A percentile compares a stretch with the other conserved stretches of the same genome.
These are phyloP conservation scores for Mortierella polycephala DNA, from an alignment of 371 early-diverging fungal species.

Conservation along the genomic window DNA sequence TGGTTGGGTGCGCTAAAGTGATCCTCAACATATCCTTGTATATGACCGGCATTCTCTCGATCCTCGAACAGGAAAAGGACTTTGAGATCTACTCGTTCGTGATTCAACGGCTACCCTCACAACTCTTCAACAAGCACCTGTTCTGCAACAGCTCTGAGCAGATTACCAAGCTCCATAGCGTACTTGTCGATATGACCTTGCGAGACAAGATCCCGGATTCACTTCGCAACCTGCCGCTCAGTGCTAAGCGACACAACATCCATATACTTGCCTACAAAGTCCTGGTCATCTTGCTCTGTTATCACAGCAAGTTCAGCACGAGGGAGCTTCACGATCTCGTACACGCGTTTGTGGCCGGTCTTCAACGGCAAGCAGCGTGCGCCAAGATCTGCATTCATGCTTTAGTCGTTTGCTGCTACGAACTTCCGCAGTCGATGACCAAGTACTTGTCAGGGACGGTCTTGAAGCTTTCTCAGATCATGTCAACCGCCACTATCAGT, in stretches of 20 bases:
- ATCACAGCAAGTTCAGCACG: conserved; percentile 77
- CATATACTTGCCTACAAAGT: conserved; percentile 71
- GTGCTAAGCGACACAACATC: conserved; percentile 52
- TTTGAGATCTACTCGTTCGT: conserved; percentile 75
- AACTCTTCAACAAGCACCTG: conserved; percentile 79
- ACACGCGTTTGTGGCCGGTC: conserved; percentile 79
- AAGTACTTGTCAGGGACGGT: conserved; percentile 81
- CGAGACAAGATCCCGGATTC: conserved; percentile 41
- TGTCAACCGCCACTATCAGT: conserved; percentile 82
- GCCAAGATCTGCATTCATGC: conserved; percentile 88
- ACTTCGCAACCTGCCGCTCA: conserved; percentile 42
- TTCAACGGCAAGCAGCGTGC: conserved; percentile 77
- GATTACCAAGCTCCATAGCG: conserved; percentile 52
- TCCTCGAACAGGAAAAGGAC: conserved; percentile 71
- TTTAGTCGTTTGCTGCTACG: conserved; percentile 82
- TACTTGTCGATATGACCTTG: conserved; percentile 37
- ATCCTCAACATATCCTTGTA: conserved; percentile 63
- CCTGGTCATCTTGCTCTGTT: conserved; percentile 77
- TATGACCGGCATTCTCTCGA: conserved; percentile 61
- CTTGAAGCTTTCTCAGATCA: conserved; percentile 82
- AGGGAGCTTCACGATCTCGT: conserved; percentile 81
- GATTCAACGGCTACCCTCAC: conserved; percentile 69
- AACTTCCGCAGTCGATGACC: conserved; percentile 82
- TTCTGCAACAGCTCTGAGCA: conserved; percentile 69
- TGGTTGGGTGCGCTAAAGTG: conserved; percentile 39